These are phyloP conservation scores for Thermothielavioides terrestris DNA, from an alignment of 495 filamentous ascomycete species.

Conservation along the genomic window DNA sequence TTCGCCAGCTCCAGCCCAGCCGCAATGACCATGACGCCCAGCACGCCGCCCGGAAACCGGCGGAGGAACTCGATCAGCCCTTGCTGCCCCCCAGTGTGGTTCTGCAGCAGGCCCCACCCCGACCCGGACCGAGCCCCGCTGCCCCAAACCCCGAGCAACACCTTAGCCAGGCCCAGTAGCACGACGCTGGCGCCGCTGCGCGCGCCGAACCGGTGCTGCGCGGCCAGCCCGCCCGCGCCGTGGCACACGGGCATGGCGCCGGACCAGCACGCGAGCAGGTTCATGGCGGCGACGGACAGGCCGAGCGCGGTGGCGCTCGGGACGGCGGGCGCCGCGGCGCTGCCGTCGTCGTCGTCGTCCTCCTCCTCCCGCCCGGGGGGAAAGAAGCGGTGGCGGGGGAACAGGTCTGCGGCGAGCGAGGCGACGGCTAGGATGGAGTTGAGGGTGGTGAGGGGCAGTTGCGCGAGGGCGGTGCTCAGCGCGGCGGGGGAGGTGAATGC, in stretches of 20 bases:
- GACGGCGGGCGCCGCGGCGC: constrained; percentile 24
- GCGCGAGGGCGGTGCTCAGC: constrained; percentile 58
- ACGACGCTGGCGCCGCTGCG: constrained; percentile 77
- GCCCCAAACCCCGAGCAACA: constrained; percentile 69
- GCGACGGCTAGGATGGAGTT: constrained; percentile 85
- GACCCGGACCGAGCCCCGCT: too few species aligned
- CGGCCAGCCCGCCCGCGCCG: constrained; percentile 82
- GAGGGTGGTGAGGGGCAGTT: constrained; percentile 80
- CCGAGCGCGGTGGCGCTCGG: constrained; percentile 66
- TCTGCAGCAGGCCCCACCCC: too few species aligned
- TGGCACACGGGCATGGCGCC: constrained; percentile 95
- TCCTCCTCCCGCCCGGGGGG: too few species aligned
- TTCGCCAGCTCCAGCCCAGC: constrained; percentile 78
- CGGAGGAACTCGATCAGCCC: constrained; percentile 56
- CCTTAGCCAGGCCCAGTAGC: constrained; percentile 66
- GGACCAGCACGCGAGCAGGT: constrained; percentile 79
- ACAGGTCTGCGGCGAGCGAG: constrained; percentile 62
- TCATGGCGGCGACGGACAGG: constrained; percentile 72
- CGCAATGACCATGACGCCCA: constrained; percentile 83
- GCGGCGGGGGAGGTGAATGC: constrained; percentile 43
- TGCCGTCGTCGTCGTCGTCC: too few species aligned
- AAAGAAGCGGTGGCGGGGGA: constrained; percentile 41
- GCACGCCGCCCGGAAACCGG: constrained; percentile 59
- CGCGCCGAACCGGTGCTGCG: constrained; percentile 82
- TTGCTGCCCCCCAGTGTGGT: constrained; percentile 13